phyloP scores from a whole-genome alignment of 176 grass and related monocot species.

The Typha latifolia region DNA sequence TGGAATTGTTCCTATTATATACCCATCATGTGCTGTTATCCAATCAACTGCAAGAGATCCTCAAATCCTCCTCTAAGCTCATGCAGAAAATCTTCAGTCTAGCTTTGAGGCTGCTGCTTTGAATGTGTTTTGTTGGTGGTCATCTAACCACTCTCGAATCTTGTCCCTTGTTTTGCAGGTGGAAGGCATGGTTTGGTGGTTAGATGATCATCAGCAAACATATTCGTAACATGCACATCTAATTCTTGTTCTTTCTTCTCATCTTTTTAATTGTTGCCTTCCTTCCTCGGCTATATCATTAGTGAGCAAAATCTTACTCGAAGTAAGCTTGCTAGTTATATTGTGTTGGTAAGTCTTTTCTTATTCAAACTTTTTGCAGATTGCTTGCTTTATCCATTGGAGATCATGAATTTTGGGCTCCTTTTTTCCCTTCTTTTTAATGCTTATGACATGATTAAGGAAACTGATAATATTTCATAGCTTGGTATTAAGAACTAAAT shows the following conservation, averaged over 20 bases:
- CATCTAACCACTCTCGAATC: constrained; percentile 31
- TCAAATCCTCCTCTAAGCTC: too few relatives aligned
- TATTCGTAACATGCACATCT: constrained; percentile 16
- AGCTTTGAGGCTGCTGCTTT: constrained; percentile 14
- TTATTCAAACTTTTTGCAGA: too few relatives aligned
- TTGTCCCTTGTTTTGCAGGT: neutral
- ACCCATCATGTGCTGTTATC: neutral
- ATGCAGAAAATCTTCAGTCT: neutral
- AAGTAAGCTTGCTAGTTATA: too few relatives aligned
- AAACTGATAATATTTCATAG: too few relatives aligned
- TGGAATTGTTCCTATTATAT: constrained; percentile 19
- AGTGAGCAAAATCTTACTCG: too few relatives aligned
- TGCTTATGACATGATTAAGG: too few relatives aligned
- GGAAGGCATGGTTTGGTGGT: neutral
- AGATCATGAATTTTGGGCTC: too few relatives aligned
- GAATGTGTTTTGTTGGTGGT: constrained; percentile 54
- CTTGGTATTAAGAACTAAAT: too few relatives aligned
- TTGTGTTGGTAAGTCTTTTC: too few relatives aligned
- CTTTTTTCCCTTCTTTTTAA: too few relatives aligned
- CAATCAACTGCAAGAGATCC: neutral
- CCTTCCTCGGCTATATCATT: too few relatives aligned
- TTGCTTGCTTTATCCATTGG: too few relatives aligned
- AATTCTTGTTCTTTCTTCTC: neutral
- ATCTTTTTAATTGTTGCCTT: neutral
- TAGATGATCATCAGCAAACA: constrained; percentile 29